phyloP scores from a whole-genome alignment of 2,329 filamentous ascomycete species.

The Ophiostoma triangulosporum region DNA sequence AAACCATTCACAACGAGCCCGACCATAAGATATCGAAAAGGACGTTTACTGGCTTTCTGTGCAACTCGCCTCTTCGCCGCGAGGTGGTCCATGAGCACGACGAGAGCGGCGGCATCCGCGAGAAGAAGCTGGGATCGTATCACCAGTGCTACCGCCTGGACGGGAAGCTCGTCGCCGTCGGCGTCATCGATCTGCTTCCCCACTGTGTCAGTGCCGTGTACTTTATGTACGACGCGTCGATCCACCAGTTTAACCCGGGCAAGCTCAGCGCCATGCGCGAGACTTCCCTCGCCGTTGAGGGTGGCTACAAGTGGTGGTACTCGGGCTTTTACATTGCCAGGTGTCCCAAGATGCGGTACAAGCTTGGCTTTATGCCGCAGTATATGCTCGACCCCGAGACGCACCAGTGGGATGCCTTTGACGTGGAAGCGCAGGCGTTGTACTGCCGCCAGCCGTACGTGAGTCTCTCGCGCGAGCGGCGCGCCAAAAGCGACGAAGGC shows the following conservation, averaged over 20 bases:
- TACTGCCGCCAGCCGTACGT: constrained; percentile 45
- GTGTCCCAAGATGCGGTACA: constrained; percentile 75
- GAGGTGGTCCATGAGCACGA: constrained; percentile 29
- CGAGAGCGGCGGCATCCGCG: constrained; percentile 16
- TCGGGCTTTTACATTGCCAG: constrained; percentile 70
- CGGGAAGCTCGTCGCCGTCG: constrained; percentile 60
- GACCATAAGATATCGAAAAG: constrained; percentile 41
- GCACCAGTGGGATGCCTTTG: constrained; percentile 47
- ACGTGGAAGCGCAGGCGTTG: constrained; percentile 33
- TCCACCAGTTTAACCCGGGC: constrained; percentile 55
- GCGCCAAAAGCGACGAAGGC: background rate
- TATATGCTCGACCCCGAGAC: constrained; percentile 58
- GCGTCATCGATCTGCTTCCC: constrained; percentile 64
- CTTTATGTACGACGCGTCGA: constrained; percentile 66
- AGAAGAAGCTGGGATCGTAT: constrained; percentile 53
- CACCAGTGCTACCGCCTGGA: constrained; percentile 75
- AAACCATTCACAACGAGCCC: constrained; percentile 55
- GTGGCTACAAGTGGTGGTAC: constrained; percentile 65
- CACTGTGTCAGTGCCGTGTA: constrained; percentile 71
- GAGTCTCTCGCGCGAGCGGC: constrained; percentile 26
- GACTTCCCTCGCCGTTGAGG: constrained; percentile 54
- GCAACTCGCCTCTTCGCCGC: constrained; percentile 50
- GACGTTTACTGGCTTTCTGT: constrained; percentile 62
- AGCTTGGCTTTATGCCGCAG: constrained; percentile 65
- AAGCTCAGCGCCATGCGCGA: constrained; percentile 66